These are phyloP conservation scores for Hypomyces rosellus DNA, from an alignment of 2,329 filamentous ascomycete species.

Conservation along the genomic window DNA sequence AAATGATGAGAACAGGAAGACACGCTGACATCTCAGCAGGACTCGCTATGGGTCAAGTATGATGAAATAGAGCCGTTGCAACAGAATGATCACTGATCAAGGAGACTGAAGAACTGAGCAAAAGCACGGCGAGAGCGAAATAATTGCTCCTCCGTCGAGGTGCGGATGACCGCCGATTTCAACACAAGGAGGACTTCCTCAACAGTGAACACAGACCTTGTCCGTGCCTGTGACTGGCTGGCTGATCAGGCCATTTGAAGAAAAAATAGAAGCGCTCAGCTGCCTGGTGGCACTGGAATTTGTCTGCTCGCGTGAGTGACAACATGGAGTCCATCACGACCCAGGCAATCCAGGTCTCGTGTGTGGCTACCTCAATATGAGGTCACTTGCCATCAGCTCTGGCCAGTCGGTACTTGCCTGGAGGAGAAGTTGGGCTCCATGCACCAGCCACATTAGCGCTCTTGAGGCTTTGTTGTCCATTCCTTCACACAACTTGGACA, in stretches of 20 bases:
- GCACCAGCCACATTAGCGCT: no score
- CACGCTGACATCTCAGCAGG: background rate
- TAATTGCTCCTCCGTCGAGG: background rate
- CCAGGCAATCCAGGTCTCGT: background rate
- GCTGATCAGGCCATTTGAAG: no score
- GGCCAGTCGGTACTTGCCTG: no score
- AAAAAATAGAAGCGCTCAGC: background rate
- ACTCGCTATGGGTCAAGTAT: background rate
- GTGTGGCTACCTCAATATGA: background rate
- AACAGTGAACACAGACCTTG: no score
- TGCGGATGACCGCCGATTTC: background rate
- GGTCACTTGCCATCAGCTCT: constrained; percentile 7
- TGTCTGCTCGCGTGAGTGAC: background rate
- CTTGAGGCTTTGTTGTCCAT: no score
- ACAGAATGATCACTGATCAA: background rate
- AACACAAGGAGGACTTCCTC: background rate
- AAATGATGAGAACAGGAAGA: background rate
- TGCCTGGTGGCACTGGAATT: background rate
- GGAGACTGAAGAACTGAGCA: background rate
- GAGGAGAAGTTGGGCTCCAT: no score
- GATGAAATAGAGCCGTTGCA: background rate
- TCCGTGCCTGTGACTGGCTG: background rate
- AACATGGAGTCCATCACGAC: no score
- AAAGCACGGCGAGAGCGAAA: background rate
- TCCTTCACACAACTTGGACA: no score